Percentiles rank a stretch among this genome's conserved stretches.
These are phyloP conservation scores for Candida gorgasii DNA, from an alignment of 805 yeast species.

Conservation along the genomic window DNA sequence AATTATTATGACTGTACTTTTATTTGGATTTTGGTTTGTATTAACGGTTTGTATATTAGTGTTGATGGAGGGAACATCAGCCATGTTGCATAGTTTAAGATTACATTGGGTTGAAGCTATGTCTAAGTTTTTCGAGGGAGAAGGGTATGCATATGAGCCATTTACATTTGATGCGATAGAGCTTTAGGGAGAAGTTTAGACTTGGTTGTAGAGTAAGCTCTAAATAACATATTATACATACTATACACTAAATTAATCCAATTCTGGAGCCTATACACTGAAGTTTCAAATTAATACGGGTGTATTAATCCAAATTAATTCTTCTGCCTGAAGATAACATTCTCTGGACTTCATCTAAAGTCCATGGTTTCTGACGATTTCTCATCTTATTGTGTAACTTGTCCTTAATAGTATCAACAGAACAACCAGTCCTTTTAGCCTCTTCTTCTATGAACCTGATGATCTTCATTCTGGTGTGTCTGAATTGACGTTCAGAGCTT, in stretches of 20 bases:
- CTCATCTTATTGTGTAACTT: slow-evolving; percentile 29
- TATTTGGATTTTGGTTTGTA: slow-evolving; percentile 76
- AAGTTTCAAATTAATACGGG: no score
- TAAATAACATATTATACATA: no score
- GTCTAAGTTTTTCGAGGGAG: slow-evolving; percentile 80
- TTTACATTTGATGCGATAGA: slow-evolving; percentile 44
- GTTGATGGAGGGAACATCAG: slow-evolving; percentile 83
- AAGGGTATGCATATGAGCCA: slow-evolving; percentile 68
- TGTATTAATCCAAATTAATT: slow-evolving; percentile 19
- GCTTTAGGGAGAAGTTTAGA: no score
- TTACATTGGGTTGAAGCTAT: slow-evolving; percentile 83
- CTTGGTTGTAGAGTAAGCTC: no score
- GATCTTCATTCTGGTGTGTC: slow-evolving; percentile 29
- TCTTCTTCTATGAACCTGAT: slow-evolving; percentile 32
- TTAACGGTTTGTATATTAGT: slow-evolving; percentile 69
- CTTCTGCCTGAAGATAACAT: slow-evolving; percentile 30
- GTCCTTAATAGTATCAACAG: slow-evolving; percentile 26
- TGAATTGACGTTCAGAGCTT: slow-evolving; percentile 27
- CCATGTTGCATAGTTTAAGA: slow-evolving; percentile 76
- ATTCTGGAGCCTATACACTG: neutral
- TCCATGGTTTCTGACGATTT: slow-evolving; percentile 30
- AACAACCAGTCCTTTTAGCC: slow-evolving; percentile 20
- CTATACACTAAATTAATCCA: no score
- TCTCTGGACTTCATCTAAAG: slow-evolving; percentile 33
- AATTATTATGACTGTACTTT: slow-evolving; percentile 54